phyloP scores from a whole-genome alignment of 2,329 filamentous ascomycete species.

The Cladosporium sp. region DNA sequence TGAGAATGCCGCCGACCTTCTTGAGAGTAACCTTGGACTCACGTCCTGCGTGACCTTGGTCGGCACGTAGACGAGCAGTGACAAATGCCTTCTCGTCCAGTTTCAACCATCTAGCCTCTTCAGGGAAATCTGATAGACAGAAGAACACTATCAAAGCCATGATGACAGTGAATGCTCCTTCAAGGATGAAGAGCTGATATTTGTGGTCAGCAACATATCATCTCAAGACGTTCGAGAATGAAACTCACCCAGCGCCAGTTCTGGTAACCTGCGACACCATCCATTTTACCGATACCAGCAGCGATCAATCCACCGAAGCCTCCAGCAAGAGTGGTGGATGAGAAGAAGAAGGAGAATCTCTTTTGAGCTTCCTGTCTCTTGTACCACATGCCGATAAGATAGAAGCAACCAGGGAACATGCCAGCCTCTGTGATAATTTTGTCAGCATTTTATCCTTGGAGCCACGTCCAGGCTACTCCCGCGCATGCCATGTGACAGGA shows the following conservation, averaged over 20 bases:
- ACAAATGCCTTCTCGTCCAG: slow-evolving; percentile 50
- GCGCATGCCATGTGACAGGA: neutral
- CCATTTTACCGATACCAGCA: slow-evolving; percentile 86
- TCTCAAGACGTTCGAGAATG: neutral
- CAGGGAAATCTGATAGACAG: slow-evolving; percentile 51
- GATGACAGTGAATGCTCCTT: slow-evolving; percentile 48
- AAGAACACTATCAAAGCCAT: slow-evolving; percentile 47
- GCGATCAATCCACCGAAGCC: slow-evolving; percentile 86
- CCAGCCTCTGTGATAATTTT: slow-evolving; percentile 34
- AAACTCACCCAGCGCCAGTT: slow-evolving; percentile 68
- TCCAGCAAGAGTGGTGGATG: slow-evolving; percentile 73
- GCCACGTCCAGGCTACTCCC: neutral
- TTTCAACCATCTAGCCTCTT: slow-evolving; percentile 50
- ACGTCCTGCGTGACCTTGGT: slow-evolving; percentile 49
- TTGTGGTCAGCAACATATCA: neutral
- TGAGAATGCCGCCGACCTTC: slow-evolving; percentile 50
- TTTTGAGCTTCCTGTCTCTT: slow-evolving; percentile 83
- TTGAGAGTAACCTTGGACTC: slow-evolving; percentile 45
- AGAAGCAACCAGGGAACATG: slow-evolving; percentile 67
- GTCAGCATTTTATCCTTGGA: neutral
- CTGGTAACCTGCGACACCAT: slow-evolving; percentile 63
- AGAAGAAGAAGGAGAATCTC: slow-evolving; percentile 92
- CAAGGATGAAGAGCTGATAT: slow-evolving; percentile 68
- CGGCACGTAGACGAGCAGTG: slow-evolving; percentile 46
- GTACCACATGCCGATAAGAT: slow-evolving; percentile 88